Evolutionary conservation across 2,329 filamentous ascomycete genomes (phyloP), one percentile per base, ranked within the genome.

Genomic region (Aspergillus aculeatus): DNA sequence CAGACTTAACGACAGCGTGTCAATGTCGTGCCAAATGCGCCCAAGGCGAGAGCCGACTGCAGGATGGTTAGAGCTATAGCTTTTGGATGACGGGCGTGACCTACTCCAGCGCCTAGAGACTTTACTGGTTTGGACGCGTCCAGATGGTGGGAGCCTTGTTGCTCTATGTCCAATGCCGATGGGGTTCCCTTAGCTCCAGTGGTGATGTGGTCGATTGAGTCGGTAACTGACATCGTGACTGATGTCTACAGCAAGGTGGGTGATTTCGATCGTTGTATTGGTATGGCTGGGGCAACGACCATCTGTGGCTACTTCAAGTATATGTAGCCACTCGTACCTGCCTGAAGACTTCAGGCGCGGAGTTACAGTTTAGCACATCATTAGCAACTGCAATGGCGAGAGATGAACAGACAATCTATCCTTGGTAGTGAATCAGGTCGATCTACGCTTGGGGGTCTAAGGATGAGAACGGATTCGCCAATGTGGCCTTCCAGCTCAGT

Each of bases 1-100:
- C 52, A 85, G 68, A n/a, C 78, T 78, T 0, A 84, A 70, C 0
- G 82, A 83, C 0, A 85, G 70, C 0, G 82, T 84, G 81, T 84
- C 16, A 85, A 65, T 0, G 83, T 85, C 1, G 82, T 84, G 0
- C 81, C 78, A 62, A 85, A 85, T 3, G 79, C 82, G 0, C 82
- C 82, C 32, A 84, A 80, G 0, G 80, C 80, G 0, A 84, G 69
- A 0, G 81, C 79, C 10, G 80, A 81, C 77, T 79, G 19, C 24
- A 14, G 14, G 10, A 29, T 4, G 29, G 23, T 61, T 44, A 61
- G 52, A 7, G n/a, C 29, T 9, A 24, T n/a, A 10, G 5, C 31
- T 1, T 38, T n/a, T 3, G 19, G 4, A 38, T 23, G n/a, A 19
- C 10, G 1, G 10, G 47, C 19, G 9, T 44, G 19, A 61, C 64